phyloP scores from a whole-genome alignment of 2,329 filamentous ascomycete genomes.

The Diaporthe humulicola region DNA sequence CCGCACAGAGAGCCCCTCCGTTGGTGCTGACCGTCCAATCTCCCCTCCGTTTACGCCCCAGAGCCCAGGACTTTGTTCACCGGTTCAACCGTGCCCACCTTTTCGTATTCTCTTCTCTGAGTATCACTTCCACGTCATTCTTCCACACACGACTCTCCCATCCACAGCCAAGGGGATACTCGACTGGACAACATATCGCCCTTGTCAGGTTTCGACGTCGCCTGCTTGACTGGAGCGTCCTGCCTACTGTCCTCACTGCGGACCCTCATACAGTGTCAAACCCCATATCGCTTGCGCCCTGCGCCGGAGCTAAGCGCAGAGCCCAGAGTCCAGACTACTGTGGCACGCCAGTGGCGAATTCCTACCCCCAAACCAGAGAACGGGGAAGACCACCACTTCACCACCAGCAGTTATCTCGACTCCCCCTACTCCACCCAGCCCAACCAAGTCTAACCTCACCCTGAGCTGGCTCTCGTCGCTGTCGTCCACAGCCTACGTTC shows the following conservation, averaged over 20 bases:
- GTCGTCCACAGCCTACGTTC: constrained; percentile 39
- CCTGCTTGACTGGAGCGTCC: neutral
- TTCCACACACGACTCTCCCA: neutral
- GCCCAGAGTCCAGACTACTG: constrained; percentile 9
- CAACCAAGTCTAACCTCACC: neutral
- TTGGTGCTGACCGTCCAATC: constrained; percentile 24
- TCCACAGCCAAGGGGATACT: constrained; percentile 1
- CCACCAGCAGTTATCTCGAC: neutral
- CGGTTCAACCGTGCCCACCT: constrained; percentile 25
- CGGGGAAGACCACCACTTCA: constrained; percentile 22
- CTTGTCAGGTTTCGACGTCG: neutral
- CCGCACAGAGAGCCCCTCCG: constrained; percentile 10
- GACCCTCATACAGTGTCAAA: neutral
- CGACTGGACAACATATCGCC: neutral
- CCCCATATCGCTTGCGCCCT: constrained; percentile 6
- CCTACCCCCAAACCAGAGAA: constrained; percentile 21
- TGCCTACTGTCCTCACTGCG: neutral
- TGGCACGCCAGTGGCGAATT: constrained; percentile 36
- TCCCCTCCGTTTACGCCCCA: constrained; percentile 13
- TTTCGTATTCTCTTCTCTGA: constrained; percentile 22
- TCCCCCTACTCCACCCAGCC: constrained; percentile 15
- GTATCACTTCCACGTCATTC: constrained; percentile 31
- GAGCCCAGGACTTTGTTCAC: constrained; percentile 14
- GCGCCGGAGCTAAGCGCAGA: constrained; percentile 8
- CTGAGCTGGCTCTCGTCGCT: constrained; percentile 10